phyloP scores from a whole-genome alignment of 305 asterid species.

The Fraxinus velutina region DNA sequence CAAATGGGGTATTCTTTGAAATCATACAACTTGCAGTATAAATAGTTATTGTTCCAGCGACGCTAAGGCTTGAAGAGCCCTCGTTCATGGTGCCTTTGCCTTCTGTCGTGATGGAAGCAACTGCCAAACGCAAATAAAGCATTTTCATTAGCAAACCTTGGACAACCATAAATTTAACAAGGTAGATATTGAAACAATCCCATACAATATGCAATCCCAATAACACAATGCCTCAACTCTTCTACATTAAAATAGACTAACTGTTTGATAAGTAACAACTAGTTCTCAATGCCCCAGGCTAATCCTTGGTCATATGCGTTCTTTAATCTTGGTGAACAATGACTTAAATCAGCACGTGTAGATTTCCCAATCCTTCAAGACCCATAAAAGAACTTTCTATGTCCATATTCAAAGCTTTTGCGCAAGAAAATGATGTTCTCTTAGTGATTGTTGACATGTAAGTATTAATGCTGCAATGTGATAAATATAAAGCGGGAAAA shows the following conservation, averaged over 20 bases:
- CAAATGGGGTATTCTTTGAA: conserved; percentile 11
- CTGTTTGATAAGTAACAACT: neutral
- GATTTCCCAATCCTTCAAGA: neutral
- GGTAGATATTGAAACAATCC: neutral
- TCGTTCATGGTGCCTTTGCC: conserved; percentile 61
- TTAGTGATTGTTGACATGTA: neutral
- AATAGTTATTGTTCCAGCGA: conserved; percentile 13
- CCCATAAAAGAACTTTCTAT: neutral
- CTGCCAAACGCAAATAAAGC: conserved; percentile 42
- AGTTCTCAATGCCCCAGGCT: neutral
- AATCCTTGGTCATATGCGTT: neutral
- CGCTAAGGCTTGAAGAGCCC: conserved; percentile 10
- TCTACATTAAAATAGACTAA: neutral
- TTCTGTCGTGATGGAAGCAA: conserved; percentile 78
- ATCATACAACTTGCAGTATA: conserved; percentile 23
- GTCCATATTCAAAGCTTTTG: neutral
- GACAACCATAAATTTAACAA: neutral
- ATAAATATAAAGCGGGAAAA: neutral
- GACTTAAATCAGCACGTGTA: neutral
- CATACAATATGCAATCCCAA: neutral
- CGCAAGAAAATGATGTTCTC: neutral
- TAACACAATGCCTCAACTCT: neutral
- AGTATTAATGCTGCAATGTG: neutral
- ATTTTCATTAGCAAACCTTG: neutral
- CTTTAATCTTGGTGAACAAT: neutral